Evolutionary conservation across 805 yeast genomes (phyloP).

Genomic region (Yarrowia keelungensis): DNA sequence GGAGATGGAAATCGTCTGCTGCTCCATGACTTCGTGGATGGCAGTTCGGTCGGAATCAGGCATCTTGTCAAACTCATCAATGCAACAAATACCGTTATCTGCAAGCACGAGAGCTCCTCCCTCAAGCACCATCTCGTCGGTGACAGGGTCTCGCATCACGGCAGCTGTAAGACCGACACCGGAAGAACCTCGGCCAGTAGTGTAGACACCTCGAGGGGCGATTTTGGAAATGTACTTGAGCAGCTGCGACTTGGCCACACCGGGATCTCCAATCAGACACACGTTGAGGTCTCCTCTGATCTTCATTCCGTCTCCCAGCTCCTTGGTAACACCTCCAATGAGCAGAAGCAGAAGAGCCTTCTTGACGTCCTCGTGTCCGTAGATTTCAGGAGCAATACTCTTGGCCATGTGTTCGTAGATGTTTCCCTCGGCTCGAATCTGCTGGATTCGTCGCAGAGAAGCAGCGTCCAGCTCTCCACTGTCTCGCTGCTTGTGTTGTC

Average conservation of each 20-base stretch:
- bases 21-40: slow-evolving; percentile 99
- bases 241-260: slow-evolving; percentile 98
- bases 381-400: slow-evolving; percentile 97
- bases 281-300: slow-evolving; percentile 97
- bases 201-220: slow-evolving; percentile 95
- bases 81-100: slow-evolving; percentile 96
- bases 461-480: slow-evolving; percentile 63
- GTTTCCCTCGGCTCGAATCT: slow-evolving; percentile 66
- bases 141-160: slow-evolving; percentile 93
- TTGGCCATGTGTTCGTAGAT: slow-evolving; percentile 80
- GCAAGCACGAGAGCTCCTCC: slow-evolving; percentile 99
- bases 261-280: slow-evolving; percentile 98
- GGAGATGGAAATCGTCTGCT: slow-evolving; percentile 96
- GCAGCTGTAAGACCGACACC: slow-evolving; percentile 99
- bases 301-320: slow-evolving; percentile 94
- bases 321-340: slow-evolving; percentile 95
- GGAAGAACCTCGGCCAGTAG: slow-evolving; percentile 99
- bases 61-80: slow-evolving; percentile 99
- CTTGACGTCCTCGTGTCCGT: slow-evolving; percentile 91
- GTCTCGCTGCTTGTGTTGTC: slow-evolving; percentile 87
- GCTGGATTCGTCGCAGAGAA: slow-evolving; percentile 61
- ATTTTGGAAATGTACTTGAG: slow-evolving; percentile 88
- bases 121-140: slow-evolving; percentile 94
- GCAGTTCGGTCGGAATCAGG: slow-evolving; percentile 96
- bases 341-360: slow-evolving; percentile 83